phyloP scores from a whole-genome alignment of 768 basidiomycete genomes.

The Russula lepida region DNA sequence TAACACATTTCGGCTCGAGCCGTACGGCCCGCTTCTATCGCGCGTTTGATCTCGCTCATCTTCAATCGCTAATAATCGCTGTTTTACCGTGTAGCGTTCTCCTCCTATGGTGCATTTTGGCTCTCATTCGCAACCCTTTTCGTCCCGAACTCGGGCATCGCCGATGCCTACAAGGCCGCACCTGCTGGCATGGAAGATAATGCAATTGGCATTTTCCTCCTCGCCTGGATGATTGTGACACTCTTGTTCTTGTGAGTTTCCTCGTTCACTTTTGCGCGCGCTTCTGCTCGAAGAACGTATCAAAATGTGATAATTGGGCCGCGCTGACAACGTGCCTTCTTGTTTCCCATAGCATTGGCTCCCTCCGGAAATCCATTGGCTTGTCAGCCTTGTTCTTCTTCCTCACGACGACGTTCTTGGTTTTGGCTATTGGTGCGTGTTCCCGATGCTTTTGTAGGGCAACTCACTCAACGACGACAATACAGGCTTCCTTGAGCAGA shows the following conservation, averaged over 20 bases:
- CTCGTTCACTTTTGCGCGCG: not conserved
- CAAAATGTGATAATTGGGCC: not conserved
- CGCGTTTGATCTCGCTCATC: no score
- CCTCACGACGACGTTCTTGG: conserved; percentile 46
- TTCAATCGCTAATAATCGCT: not conserved
- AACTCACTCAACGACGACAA: conserved; percentile 6
- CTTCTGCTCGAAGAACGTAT: not conserved
- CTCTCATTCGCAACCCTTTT: conserved; percentile 70
- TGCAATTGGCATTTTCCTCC: conserved; percentile 68
- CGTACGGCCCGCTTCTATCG: not conserved
- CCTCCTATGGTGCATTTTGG: conserved; percentile 85
- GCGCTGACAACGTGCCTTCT: not conserved
- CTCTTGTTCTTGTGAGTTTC: conserved; percentile 53
- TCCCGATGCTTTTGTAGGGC: not conserved
- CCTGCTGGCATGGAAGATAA: conserved; percentile 33
- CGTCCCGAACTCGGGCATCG: conserved; percentile 60
- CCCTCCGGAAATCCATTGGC: conserved; percentile 42
- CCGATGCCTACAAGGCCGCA: conserved; percentile 37
- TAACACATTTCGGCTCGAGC: not conserved
- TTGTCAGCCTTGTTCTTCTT: conserved; percentile 43
- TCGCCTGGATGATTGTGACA: conserved; percentile 68
- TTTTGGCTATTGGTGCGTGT: conserved; percentile 36
- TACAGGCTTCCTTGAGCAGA: conserved; percentile 2
- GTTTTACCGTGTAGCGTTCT: conserved; percentile 50
- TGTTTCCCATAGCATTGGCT: conserved; percentile 33